Evolutionary conservation across 202 grass and related monocot genomes (phyloP).

Genomic region (Eragrostis tef): DNA sequence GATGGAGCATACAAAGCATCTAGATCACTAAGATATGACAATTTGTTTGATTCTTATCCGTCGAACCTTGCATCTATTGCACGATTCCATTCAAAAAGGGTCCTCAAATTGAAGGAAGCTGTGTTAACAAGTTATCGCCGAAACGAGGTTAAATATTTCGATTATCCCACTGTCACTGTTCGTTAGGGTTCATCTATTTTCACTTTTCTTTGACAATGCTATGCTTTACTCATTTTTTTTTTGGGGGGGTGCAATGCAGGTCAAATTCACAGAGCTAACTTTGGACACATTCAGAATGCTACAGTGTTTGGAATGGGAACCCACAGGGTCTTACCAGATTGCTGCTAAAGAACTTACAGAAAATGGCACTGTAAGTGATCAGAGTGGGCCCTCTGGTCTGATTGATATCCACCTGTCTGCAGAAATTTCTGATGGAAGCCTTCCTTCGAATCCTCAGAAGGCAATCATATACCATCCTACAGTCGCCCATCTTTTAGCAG

Average conservation of each 20-base stretch:
- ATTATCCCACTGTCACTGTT: background rate
- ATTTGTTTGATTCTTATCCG: conserved; percentile 78
- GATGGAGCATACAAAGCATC: conserved; percentile 70
- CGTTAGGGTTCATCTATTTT: background rate
- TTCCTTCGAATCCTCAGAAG: conserved; percentile 92
- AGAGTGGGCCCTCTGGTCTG: conserved; percentile 87
- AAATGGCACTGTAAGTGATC: conserved; percentile 86
- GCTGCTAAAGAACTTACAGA: conserved; percentile 74
- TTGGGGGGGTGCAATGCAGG: conserved; percentile 44
- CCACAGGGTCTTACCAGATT: conserved; percentile 77
- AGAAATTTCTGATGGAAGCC: conserved; percentile 84
- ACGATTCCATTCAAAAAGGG: conserved; percentile 80
- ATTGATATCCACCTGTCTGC: conserved; percentile 93
- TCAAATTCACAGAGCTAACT: conserved; percentile 95
- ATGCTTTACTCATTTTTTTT: conserved; percentile 12
- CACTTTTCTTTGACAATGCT: background rate
- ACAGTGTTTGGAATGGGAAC: conserved; percentile 95
- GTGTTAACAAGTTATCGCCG: conserved; percentile 81
- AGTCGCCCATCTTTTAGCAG: conserved; percentile 86
- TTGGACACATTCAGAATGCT: conserved; percentile 94
- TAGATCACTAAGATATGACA: conserved; percentile 78
- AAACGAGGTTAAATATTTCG: conserved; percentile 69
- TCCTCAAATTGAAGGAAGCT: conserved; percentile 85
- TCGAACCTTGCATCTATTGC: conserved; percentile 70
- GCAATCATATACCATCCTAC: conserved; percentile 87